Evolutionary conservation across 1,139 yeast genomes (phyloP), one percentile per base, ranked within the genome.

Genomic region (Blastobotrys buckinghamii): DNA sequence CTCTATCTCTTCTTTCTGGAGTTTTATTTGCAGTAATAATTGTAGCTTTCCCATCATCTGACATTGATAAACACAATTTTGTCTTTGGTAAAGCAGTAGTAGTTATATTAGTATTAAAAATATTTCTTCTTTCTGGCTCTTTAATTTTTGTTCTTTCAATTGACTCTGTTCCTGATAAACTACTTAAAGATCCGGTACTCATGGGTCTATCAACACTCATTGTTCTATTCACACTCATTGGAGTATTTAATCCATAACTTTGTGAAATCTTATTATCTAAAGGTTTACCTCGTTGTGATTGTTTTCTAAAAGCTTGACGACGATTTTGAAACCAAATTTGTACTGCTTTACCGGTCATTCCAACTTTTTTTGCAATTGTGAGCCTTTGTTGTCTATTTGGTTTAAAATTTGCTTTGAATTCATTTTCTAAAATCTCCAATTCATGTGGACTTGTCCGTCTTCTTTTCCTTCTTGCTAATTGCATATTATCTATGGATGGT

Each of bases 241-340:
- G 39, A 15, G 39, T 36, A 26, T 22, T 36, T 26, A 36, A 13
- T 2, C 39, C 39, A 17, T 3, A 20, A 17, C 12, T 36, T 26
- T 12, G 5, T 2, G 39, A 17, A 5, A 13, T 22, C 6, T 35
- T 22, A 5, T 47, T 48, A 36, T 29, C 43, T 19, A 38, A 42
- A 36, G 17, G 10, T 29, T 29, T 29, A 6, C 32, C 35, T 34
- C 44, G 37, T 41, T 42, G 45, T 15, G 41, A 44, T 38, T 45
- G 77, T 59, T 79, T 82, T 56, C 94, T 79, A 56, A 82, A 69
- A 39, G 89, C 78, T 70, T 92, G 98, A 67, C 98, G 81, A 66
- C 82, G 85, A 68, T 92, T 92, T 69, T 92, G 98, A 69, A 92
- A 92, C 98, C 98, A 92, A 55, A 92, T 88, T 69, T 92, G 97